Evolutionary conservation across 2,329 filamentous ascomycete species (phyloP), one percentile per base, ranked within the genome.

Genomic region (Colletotrichum agaves): DNA sequence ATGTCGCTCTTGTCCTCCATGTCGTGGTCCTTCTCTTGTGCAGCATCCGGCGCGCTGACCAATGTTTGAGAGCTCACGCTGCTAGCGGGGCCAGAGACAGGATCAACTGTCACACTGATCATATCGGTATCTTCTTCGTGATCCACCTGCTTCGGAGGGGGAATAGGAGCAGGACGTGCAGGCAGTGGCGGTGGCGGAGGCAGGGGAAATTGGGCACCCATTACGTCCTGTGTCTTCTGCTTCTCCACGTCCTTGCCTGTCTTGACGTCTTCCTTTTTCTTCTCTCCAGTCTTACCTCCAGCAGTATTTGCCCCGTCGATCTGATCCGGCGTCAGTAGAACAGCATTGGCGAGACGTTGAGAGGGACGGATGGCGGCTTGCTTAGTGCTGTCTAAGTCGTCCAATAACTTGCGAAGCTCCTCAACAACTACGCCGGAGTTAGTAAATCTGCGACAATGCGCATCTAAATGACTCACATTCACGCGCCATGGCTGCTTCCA

Each of bases 271-370:
- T 7, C 47, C 1, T 15, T 37, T 37, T 37, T 11, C 35, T 37
- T 37, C 27, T 27, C 27, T 27, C 27, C 27, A 6, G 27, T 27
- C 27, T 27, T 27, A 27, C 27, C 27, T 27, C 27, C 27, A 27
- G 27, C 27, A 27, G 27, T 8, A 27, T 27, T 27, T 27, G 27
- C 27, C 27, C 27, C 27, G 27, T 60, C 35, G 23, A 64, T 43
- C 27, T 69, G 49, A 17, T 57, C 47, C n/a, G 60, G 84, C 3
- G 83, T 83, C 2, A 93, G 87, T 21, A 97, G 83, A 1, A 94
- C 94, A 43, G 94, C 87, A 56, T 93, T 90, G 27, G 94, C 94
- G 37, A 98, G 85, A 71, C 93, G 88, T 72, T 91, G 90, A 3
- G 90, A 89, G 2, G 94, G 94, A 47, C 85, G 88, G 33, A 94